These are phyloP conservation scores for Hansfordia pulvinata DNA, from an alignment of 2,329 filamentous ascomycete genomes.

Conservation along the genomic window DNA sequence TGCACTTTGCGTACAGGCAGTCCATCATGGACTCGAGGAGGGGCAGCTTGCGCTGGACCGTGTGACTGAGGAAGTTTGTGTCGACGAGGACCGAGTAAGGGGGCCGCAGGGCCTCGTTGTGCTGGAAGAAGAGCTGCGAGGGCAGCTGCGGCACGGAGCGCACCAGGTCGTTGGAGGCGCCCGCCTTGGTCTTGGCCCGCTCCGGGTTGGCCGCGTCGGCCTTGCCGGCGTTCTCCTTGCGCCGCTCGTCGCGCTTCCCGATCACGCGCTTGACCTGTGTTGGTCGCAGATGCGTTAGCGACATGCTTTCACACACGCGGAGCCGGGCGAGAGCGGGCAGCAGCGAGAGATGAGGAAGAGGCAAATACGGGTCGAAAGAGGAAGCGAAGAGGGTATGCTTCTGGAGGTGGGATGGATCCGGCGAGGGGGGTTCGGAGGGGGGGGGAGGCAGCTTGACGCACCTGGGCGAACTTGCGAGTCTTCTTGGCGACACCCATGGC, in stretches of 20 bases:
- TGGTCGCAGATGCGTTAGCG: slow-evolving; percentile 2
- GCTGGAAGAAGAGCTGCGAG: slow-evolving; percentile 74
- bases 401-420: too few species aligned
- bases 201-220: slow-evolving; percentile 43
- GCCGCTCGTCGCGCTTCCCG: slow-evolving; percentile 62
- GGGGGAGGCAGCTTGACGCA: slow-evolving; percentile 19
- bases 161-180: slow-evolving; percentile 44
- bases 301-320: neutral
- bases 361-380: too few species aligned
- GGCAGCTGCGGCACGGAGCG: slow-evolving; percentile 74
- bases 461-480: slow-evolving; percentile 78
- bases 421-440: slow-evolving; percentile 11
- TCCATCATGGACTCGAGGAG: slow-evolving; percentile 73
- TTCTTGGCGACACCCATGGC: slow-evolving; percentile 80
- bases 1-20: slow-evolving; percentile 81
- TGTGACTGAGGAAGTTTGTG: slow-evolving; percentile 85
- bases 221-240: slow-evolving; percentile 69
- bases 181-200: slow-evolving; percentile 39
- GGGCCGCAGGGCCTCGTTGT: slow-evolving; percentile 75
- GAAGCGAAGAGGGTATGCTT: too few species aligned
- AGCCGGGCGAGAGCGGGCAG: too few species aligned
- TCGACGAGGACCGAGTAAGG: slow-evolving; percentile 73
- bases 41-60: slow-evolving; percentile 81
- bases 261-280: slow-evolving; percentile 66
- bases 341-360: too few species aligned